Evolutionary conservation across 176 grass and related monocot species (phyloP).

Genomic region (Tillandsia fasciculata): DNA sequence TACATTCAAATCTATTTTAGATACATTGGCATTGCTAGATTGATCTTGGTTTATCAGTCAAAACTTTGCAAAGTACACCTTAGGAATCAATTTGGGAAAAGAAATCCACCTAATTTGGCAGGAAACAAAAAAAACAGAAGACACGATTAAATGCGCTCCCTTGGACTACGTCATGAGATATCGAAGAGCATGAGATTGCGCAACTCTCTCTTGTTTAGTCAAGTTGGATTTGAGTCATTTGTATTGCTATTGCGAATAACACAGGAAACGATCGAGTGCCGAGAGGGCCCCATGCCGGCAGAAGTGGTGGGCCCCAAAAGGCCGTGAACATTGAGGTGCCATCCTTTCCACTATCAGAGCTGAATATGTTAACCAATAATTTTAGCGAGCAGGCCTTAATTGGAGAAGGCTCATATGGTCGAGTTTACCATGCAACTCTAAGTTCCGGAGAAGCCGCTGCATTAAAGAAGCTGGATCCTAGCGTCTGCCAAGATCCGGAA

Average conservation of each 20-base stretch:
- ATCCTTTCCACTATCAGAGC: constrained; percentile 43
- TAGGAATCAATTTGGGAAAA: too few relatives aligned
- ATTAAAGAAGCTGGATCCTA: constrained; percentile 75
- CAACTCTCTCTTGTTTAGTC: neutral
- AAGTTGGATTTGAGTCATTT: neutral
- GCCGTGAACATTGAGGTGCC: constrained; percentile 67
- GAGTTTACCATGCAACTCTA: constrained; percentile 70
- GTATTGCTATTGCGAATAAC: neutral
- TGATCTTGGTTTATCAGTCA: too few relatives aligned
- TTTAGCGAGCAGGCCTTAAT: constrained; percentile 61
- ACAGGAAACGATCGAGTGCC: constrained; percentile 15
- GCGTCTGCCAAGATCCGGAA: constrained; percentile 52
- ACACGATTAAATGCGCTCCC: too few relatives aligned
- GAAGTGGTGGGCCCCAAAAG: constrained; percentile 38
- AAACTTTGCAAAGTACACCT: too few relatives aligned
- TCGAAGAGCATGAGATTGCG: too few relatives aligned
- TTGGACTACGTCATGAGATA: too few relatives aligned
- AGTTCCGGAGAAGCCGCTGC: constrained; percentile 44
- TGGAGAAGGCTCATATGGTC: constrained; percentile 86
- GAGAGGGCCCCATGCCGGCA: constrained; percentile 45
- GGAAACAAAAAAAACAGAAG: too few relatives aligned
- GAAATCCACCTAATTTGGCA: too few relatives aligned
- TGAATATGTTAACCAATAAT: constrained; percentile 55
- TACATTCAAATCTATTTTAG: too few relatives aligned
- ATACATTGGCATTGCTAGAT: too few relatives aligned